phyloP scores from a whole-genome alignment of 1,139 yeast species.

The Hemisphaericaspora xylofermentans region DNA sequence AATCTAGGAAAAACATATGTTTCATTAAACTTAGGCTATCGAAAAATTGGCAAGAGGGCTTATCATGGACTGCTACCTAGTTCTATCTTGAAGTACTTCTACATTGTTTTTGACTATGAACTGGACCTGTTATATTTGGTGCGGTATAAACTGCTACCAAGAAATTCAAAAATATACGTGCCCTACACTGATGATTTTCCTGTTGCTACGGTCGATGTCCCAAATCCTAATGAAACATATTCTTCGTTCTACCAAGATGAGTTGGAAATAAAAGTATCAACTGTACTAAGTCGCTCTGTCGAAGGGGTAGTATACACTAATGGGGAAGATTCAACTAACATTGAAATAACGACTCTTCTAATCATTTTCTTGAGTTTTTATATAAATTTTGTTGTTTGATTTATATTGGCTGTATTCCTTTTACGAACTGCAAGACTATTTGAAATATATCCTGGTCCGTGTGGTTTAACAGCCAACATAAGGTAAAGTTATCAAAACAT shows the following conservation, averaged over 20 bases:
- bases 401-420: neutral
- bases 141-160: constrained; percentile 9
- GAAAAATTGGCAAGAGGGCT: constrained; percentile 17
- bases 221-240: constrained; percentile 16
- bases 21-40: constrained; percentile 14
- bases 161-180: neutral
- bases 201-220: constrained; percentile 17
- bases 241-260: constrained; percentile 16
- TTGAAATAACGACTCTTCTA: neutral
- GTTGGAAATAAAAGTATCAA: constrained; percentile 14
- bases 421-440: neutral
- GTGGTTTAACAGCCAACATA: too few species aligned
- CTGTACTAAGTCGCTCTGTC: neutral
- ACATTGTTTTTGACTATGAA: constrained; percentile 23
- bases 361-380: neutral
- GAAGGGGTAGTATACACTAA: neutral
- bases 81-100: constrained; percentile 18
- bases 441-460: too few species aligned
- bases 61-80: constrained; percentile 22
- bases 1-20: constrained; percentile 16
- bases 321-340: neutral
- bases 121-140: constrained; percentile 19
- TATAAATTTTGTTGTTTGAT: constrained; percentile 1
- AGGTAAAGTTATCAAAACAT: too few species aligned
- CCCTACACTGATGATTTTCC: constrained; percentile 14